phyloP scores from a whole-genome alignment of 2,329 filamentous ascomycete genomes.

The Cytospora schulzeri region DNA sequence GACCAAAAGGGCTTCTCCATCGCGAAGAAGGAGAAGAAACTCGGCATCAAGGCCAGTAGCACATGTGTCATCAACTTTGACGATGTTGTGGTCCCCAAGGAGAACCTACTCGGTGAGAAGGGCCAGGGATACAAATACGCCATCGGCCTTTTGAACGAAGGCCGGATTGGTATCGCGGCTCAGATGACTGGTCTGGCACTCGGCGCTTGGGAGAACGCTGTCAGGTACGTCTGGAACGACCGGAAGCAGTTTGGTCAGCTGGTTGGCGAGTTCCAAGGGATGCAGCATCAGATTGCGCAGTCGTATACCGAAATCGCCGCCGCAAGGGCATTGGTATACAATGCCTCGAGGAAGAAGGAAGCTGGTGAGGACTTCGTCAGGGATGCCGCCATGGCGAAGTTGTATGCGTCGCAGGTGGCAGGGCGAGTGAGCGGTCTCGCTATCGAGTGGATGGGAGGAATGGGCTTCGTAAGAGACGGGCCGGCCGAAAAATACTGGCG shows the following conservation, averaged over 20 bases:
- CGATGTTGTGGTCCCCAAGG: conserved; percentile 86
- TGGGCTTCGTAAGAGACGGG: conserved; percentile 97
- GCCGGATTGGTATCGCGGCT: conserved; percentile 94
- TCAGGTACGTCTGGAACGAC: conserved; percentile 96
- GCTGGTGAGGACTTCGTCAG: conserved; percentile 91
- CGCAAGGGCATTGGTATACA: conserved; percentile 90
- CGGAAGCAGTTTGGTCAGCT: conserved; percentile 93
- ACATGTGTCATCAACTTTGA: conserved; percentile 98
- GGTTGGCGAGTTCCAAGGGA: conserved; percentile 96
- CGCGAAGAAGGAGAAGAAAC: conserved; percentile 99
- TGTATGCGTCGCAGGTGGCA: conserved; percentile 91
- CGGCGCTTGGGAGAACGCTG: conserved; percentile 93
- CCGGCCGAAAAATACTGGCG: conserved; percentile 97
- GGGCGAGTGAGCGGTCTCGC: conserved; percentile 82
- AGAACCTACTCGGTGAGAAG: conserved; percentile 83
- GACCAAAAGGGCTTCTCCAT: conserved; percentile 86
- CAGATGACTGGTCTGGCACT: conserved; percentile 98
- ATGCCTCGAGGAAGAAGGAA: conserved; percentile 97
- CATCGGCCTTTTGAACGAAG: conserved; percentile 91
- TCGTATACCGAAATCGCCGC: conserved; percentile 92
- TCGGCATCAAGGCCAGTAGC: conserved; percentile 92
- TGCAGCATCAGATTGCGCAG: conserved; percentile 98
- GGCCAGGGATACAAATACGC: conserved; percentile 98
- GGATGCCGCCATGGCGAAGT: conserved; percentile 97
- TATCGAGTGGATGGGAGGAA: conserved; percentile 99